Evolutionary conservation across 306 rosid species (phyloP).

Genomic region (Biancaea sappan): DNA sequence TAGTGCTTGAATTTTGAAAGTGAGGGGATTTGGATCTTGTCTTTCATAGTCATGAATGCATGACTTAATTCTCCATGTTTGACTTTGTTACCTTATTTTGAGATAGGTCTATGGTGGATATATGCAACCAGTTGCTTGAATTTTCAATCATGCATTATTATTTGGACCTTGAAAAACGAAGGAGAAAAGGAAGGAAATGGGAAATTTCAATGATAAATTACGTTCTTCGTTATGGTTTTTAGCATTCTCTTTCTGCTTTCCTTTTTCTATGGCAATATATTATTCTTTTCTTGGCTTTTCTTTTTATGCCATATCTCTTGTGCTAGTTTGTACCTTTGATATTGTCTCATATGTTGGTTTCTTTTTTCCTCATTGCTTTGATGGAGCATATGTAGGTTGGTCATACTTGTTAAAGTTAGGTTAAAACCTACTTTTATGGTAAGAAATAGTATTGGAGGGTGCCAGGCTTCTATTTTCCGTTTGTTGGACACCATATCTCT

Average conservation of each 20-base stretch:
- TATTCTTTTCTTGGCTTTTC: constrained; percentile 15
- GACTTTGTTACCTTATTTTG: constrained; percentile 2
- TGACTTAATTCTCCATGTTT: neutral
- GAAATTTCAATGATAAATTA: neutral
- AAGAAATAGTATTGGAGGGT: neutral
- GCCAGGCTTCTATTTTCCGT: neutral
- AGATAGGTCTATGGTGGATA: constrained; percentile 18
- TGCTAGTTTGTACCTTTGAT: neutral
- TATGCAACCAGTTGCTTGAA: constrained; percentile 14
- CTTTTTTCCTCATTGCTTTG: constrained; percentile 7
- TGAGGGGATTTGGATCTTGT: constrained; percentile 10
- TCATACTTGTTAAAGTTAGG: neutral
- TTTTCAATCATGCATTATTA: neutral
- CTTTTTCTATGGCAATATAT: neutral
- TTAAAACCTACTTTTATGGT: neutral
- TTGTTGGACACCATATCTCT: neutral
- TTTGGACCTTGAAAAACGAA: constrained; percentile 13
- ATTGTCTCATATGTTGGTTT: constrained; percentile 1
- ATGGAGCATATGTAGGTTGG: neutral
- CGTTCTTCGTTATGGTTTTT: constrained; percentile 10
- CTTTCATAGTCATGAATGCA: neutral
- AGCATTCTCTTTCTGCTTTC: neutral
- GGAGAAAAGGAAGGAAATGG: neutral
- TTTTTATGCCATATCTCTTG: constrained; percentile 17
- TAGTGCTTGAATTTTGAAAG: neutral